phyloP scores from a whole-genome alignment of 768 basidiomycete species.

The Serendipita sp. region DNA sequence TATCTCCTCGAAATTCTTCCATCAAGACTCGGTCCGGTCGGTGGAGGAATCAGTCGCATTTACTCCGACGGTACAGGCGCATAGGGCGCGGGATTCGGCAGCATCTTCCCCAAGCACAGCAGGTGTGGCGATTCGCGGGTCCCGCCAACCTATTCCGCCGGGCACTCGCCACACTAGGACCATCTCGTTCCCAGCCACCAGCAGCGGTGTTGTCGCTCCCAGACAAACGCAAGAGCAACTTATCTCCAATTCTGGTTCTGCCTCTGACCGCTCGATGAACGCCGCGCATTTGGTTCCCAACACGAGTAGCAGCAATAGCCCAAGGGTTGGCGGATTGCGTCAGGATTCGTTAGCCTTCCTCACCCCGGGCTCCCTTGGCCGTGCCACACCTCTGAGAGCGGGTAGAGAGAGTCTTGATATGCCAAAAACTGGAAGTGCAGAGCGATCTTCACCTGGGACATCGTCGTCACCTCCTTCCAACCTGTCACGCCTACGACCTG shows the following conservation, averaged over 20 bases:
- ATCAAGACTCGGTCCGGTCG: constrained; percentile 40
- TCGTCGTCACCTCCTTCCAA: background rate
- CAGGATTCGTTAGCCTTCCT: background rate
- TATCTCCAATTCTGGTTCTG: background rate
- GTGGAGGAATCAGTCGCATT: constrained; percentile 24
- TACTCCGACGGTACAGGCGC: constrained; percentile 35
- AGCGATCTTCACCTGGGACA: background rate
- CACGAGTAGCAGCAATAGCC: background rate
- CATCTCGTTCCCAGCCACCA: background rate
- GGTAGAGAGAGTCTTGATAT: background rate
- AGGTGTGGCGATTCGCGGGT: background rate
- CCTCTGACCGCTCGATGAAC: background rate
- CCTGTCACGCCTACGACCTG: background rate
- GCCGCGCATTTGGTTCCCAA: background rate
- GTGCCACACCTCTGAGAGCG: background rate
- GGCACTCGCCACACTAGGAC: background rate
- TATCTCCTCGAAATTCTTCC: constrained; percentile 56
- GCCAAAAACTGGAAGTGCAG: background rate
- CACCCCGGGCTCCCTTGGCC: constrained; percentile 1
- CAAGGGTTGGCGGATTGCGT: background rate
- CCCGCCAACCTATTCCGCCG: background rate
- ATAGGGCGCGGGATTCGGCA: constrained; percentile 1
- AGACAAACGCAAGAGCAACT: background rate
- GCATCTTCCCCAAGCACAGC: background rate
- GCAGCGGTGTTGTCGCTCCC: background rate